Evolutionary conservation across 1,139 yeast species (phyloP).

Genomic region (Suhomyces yuchorum): DNA sequence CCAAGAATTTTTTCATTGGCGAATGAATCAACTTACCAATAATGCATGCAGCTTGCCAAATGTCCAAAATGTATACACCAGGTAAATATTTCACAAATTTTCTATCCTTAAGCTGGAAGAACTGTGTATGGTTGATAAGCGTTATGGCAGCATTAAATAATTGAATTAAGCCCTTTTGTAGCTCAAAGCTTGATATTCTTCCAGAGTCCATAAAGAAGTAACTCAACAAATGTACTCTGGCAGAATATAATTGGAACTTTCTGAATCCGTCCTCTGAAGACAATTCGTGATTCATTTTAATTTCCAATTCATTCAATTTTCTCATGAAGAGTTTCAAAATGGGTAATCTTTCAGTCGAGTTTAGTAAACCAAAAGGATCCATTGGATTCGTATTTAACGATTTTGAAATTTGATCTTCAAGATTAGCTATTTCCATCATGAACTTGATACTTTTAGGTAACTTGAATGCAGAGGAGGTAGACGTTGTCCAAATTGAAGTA

Average conservation of each 20-base stretch:
- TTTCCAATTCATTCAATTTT: conserved; percentile 75
- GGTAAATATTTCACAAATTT: conserved; percentile 78
- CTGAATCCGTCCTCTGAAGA: conserved; percentile 60
- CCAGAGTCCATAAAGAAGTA: conserved; percentile 77
- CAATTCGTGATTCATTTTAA: conserved; percentile 39
- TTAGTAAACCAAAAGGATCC: conserved; percentile 67
- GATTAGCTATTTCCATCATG: conserved; percentile 79
- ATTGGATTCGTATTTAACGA: conserved; percentile 73
- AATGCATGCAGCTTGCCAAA: conserved; percentile 92
- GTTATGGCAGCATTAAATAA: conserved; percentile 79
- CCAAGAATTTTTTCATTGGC: conserved; percentile 64
- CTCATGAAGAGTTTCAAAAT: conserved; percentile 67
- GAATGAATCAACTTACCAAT: conserved; percentile 80
- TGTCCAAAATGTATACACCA: conserved; percentile 72
- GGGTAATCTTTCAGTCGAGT: conserved; percentile 71
- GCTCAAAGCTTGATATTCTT: conserved; percentile 57
- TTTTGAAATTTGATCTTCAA: conserved; percentile 82
- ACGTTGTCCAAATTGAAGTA: conserved; percentile 60
- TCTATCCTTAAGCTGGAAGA: conserved; percentile 60
- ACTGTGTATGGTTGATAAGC: conserved; percentile 65
- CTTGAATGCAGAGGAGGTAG: conserved; percentile 13
- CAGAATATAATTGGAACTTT: conserved; percentile 64
- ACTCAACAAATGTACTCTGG: conserved; percentile 77
- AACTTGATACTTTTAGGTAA: conserved; percentile 66
- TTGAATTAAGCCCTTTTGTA: conserved; percentile 72